These are phyloP conservation scores for Spizellomyces punctatus DNA, from an alignment of 192 early-diverging fungal species.

Conservation along the genomic window DNA sequence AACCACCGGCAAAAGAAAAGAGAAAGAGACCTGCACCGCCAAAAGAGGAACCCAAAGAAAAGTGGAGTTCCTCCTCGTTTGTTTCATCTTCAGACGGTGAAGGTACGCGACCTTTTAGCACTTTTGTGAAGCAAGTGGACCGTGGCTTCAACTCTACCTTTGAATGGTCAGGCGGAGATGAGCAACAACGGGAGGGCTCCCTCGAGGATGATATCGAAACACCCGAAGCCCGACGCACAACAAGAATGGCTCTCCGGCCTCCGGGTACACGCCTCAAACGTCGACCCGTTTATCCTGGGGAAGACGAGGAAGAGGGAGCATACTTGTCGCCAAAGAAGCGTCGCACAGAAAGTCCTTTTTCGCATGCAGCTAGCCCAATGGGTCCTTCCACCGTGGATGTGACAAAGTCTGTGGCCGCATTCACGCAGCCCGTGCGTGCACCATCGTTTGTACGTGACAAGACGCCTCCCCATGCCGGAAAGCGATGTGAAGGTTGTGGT, in stretches of 20 bases:
- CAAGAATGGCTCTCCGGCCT: constrained; percentile 30
- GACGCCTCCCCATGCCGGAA: constrained; percentile 34
- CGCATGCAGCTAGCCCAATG: constrained; percentile 1
- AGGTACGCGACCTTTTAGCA: neutral
- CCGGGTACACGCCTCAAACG: constrained; percentile 24
- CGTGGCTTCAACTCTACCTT: neutral
- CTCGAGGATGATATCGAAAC: neutral
- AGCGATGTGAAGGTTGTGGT: constrained; percentile 63
- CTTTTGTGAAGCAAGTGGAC: neutral
- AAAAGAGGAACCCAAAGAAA: neutral
- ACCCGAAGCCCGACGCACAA: constrained; percentile 19
- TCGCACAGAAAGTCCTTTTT: constrained; percentile 10
- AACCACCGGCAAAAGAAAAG: constrained; percentile 18
- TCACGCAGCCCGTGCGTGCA: neutral
- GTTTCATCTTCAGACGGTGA: neutral
- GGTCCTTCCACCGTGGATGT: neutral
- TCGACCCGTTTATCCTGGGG: constrained; percentile 25
- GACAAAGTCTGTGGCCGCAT: neutral
- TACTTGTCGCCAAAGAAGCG: constrained; percentile 11
- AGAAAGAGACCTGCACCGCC: neutral
- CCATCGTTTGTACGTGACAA: constrained; percentile 14
- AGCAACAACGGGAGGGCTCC: neutral
- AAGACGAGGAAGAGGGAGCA: constrained; percentile 28
- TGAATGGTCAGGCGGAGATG: neutral
- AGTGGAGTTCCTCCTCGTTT: neutral